Conservation (phyloP, 176 grass and related monocot genomes). For the Bonia amplexicaulis region DNA sequence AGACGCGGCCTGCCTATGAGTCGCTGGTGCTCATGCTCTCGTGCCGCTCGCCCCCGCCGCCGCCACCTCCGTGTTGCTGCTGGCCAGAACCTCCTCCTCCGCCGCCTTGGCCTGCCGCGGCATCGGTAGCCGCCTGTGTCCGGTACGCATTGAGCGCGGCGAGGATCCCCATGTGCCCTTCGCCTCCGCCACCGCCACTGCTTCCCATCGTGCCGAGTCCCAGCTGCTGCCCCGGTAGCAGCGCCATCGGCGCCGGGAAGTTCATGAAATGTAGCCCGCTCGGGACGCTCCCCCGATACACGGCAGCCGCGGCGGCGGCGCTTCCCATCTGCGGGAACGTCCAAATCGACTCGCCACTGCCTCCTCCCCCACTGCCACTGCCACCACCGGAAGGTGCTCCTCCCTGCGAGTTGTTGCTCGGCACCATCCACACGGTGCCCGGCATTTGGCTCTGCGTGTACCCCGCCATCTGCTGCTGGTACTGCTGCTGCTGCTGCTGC, state of each 20-base stretch:
- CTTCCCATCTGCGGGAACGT: constrained; percentile 71
- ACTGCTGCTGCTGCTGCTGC: constrained; percentile 37
- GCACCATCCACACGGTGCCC: constrained; percentile 85
- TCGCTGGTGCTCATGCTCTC: constrained; percentile 93
- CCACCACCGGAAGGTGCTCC: constrained; percentile 33
- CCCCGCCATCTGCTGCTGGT: constrained; percentile 82
- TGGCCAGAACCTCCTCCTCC: constrained; percentile 32
- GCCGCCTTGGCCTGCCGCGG: constrained; percentile 24
- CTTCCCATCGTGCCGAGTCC: constrained; percentile 45
- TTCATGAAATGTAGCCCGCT: constrained; percentile 99
- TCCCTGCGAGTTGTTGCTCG: constrained; percentile 67
- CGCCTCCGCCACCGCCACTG: constrained; percentile 17
- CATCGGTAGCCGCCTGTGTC: constrained; percentile 45
- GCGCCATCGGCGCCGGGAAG: constrained; percentile 78
- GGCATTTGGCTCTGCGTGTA: constrained; percentile 83
- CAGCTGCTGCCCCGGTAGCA: constrained; percentile 78
- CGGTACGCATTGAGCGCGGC: constrained; percentile 83
- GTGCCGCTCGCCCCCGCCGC: constrained; percentile 53
- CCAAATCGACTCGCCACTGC: constrained; percentile 71
- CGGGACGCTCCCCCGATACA: constrained; percentile 70
- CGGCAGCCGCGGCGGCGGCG: constrained; percentile 36
- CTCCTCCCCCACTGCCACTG: not conserved
- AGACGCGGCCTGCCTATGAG: constrained; percentile 44
- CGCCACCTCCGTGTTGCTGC: constrained; percentile 33
- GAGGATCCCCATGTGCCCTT: constrained; percentile 89